Evolutionary conservation across 352 stramenopile genomes (phyloP).

Genomic region (Pythium oligandrum): DNA sequence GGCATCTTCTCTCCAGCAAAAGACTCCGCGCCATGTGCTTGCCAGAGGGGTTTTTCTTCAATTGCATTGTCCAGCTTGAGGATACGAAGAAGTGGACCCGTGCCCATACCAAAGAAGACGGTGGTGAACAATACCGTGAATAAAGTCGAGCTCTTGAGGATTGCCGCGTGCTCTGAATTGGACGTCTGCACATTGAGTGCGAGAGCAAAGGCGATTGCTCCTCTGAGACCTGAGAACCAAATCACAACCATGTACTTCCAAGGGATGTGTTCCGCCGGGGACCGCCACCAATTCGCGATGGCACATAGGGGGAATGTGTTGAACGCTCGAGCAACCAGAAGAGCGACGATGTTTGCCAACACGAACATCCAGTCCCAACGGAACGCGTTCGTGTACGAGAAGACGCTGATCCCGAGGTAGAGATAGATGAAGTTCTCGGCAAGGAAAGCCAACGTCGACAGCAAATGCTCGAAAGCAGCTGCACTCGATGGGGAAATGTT

Average conservation of each 20-base stretch:
- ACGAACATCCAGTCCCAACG: constrained; percentile 67
- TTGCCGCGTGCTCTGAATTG: constrained; percentile 23
- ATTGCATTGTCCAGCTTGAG: constrained; percentile 19
- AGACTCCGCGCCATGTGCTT: background rate
- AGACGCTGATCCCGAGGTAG: constrained; percentile 42
- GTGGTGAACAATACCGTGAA: constrained; percentile 59
- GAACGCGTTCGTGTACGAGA: constrained; percentile 56
- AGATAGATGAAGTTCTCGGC: constrained; percentile 78
- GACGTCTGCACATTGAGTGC: constrained; percentile 60
- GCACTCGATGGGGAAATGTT: constrained; percentile 57
- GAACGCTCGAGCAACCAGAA: constrained; percentile 43
- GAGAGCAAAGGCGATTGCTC: constrained; percentile 90
- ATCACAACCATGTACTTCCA: constrained; percentile 78
- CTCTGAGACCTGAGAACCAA: constrained; percentile 91
- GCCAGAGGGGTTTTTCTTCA: constrained; percentile 1
- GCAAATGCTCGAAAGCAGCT: constrained; percentile 52
- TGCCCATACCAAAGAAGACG: constrained; percentile 40
- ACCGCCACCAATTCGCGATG: constrained; percentile 44
- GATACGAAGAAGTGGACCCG: constrained; percentile 29
- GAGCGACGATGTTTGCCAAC: constrained; percentile 21
- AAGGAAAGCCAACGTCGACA: constrained; percentile 58
- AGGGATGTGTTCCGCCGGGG: constrained; percentile 31
- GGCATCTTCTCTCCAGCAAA: constrained; percentile 1
- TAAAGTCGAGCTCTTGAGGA: constrained; percentile 46
- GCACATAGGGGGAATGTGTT: constrained; percentile 76